Base-by-base conservation (phyloP, 1,284 basidiomycete species). In the Coniferiporia weirii region DNA sequence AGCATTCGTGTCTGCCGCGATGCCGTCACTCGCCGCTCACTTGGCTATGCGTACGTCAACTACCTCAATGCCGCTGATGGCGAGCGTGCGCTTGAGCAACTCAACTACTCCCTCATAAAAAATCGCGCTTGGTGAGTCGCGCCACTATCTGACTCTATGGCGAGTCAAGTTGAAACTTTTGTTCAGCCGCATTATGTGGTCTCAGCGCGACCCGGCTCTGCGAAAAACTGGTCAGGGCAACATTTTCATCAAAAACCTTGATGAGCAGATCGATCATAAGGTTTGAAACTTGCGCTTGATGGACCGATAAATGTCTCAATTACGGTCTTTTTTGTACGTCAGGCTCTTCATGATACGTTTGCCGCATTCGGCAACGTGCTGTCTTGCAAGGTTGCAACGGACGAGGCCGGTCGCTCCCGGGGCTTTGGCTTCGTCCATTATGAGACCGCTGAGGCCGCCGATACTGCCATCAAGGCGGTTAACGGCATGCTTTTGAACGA, bases 191-290 rank as follows among this genome's bases (percentile, higher is more conserved):
- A 99, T 99, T 82, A 99, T 99, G 97, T 98, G 97, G 95, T 98
- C 95, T 70, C 96, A 99, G 85, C 93, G 97, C 74, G 97, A 99
- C 80, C 97, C 97, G 64, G 93, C 94, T 68, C 86, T 99, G 71
- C 94, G 97, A 77, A 98, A 99, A 85, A 98, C 95, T 66, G 95
- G 95, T 66, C 95, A 98, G 79, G 97, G 97, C 76, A 99, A 99
- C 78, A 96, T 99, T 72, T 99, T 99, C 80, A 99, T 99, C 81
- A 99, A 99, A 82, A 99, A 99, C 79, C 80, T 99, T 67, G 97
- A 99, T 73, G 93, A 97, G 75, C 83, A 83, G 64, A 99, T 99
- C 68, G 97, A 99, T 80, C 99, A 99, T 85, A 99, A 99, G 87
- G 89, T 89, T 58, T 56, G 71, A 22, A 40, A 35, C 50, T 40